Conservation (phyloP, 2,329 filamentous ascomycete species). For the Neonectria neomacrospora region DNA sequence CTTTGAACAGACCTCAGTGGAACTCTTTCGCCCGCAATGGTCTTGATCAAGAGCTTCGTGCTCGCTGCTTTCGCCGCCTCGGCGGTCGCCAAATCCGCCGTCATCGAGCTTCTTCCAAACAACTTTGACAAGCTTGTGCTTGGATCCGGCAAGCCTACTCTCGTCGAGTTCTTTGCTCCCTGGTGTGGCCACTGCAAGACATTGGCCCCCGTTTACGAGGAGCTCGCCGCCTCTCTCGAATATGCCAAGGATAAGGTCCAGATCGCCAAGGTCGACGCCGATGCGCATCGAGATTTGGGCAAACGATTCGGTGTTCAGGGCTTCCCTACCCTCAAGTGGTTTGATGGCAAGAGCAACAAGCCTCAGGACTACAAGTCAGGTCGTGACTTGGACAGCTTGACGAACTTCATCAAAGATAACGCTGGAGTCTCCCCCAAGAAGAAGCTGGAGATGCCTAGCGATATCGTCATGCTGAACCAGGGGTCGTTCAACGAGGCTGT, state of each 20-base stretch:
- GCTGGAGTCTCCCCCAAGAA: constrained; percentile 84
- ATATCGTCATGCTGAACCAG: constrained; percentile 84
- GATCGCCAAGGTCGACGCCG: constrained; percentile 96
- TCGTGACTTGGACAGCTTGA: constrained; percentile 87
- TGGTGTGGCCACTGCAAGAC: constrained; percentile 99
- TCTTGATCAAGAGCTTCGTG: constrained; percentile 70
- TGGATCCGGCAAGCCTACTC: constrained; percentile 91
- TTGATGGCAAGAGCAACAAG: constrained; percentile 91
- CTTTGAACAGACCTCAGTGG: constrained; percentile 9
- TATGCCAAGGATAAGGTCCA: constrained; percentile 77
- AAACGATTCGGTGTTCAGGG: constrained; percentile 90
- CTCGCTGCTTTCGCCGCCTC: constrained; percentile 65
- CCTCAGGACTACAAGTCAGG: constrained; percentile 88
- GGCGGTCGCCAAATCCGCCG: constrained; percentile 79
- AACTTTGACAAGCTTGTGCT: constrained; percentile 95
- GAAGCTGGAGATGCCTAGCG: constrained; percentile 77
- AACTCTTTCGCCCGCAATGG: constrained; percentile 55
- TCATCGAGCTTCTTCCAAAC: constrained; percentile 86
- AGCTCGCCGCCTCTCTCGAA: constrained; percentile 81
- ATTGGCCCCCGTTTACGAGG: constrained; percentile 93
- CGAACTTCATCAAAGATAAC: constrained; percentile 85
- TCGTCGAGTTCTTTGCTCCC: constrained; percentile 97
- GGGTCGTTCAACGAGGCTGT: constrained; percentile 79
- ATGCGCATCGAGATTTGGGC: constrained; percentile 85
- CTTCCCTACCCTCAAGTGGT: constrained; percentile 97